These are phyloP conservation scores for Annulohypoxylon stygium DNA, from an alignment of 495 filamentous ascomycete species.

Conservation along the genomic window DNA sequence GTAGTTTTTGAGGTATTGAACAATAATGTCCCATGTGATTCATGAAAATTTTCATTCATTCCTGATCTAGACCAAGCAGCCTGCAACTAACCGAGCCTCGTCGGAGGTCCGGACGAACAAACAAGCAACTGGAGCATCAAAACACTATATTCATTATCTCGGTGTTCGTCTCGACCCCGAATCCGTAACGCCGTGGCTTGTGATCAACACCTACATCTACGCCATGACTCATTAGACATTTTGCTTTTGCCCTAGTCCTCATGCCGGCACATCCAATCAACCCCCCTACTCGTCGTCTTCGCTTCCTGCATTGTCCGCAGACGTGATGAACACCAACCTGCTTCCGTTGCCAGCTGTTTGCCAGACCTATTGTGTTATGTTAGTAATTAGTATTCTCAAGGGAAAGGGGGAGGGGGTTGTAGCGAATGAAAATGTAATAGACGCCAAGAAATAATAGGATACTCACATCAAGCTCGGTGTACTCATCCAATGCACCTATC, in stretches of 20 bases:
- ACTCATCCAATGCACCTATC: conserved; percentile 86
- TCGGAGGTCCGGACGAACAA: not conserved
- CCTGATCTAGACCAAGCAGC: conserved; percentile 13
- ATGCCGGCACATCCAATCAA: not conserved
- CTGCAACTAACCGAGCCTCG: not conserved
- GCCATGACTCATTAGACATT: not conserved
- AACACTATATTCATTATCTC: conserved; percentile 31
- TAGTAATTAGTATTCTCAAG: conserved; percentile 37
- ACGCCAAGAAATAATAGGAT: conserved; percentile 13
- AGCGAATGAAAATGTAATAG: conserved; percentile 11
- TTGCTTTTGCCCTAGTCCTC: not conserved
- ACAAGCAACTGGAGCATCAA: conserved; percentile 14
- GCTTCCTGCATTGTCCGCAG: conserved; percentile 52
- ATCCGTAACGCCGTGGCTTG: conserved; percentile 42
- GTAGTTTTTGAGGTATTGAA: no score
- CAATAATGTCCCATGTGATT: no score
- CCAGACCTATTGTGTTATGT: conserved; percentile 76
- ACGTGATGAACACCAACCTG: conserved; percentile 80
- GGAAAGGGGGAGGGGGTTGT: not conserved
- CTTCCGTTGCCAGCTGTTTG: conserved; percentile 90
- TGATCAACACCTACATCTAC: conserved; percentile 12
- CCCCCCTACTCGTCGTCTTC: conserved; percentile 42
- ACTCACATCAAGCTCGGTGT: conserved; percentile 88
- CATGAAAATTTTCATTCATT: conserved; percentile 14
- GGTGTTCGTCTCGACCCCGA: conserved; percentile 3